A percentile compares a stretch with the other conserved stretches of the same genome.
These are phyloP conservation scores for Amanita rubescens DNA, from an alignment of 768 basidiomycete genomes.

Conservation along the genomic window DNA sequence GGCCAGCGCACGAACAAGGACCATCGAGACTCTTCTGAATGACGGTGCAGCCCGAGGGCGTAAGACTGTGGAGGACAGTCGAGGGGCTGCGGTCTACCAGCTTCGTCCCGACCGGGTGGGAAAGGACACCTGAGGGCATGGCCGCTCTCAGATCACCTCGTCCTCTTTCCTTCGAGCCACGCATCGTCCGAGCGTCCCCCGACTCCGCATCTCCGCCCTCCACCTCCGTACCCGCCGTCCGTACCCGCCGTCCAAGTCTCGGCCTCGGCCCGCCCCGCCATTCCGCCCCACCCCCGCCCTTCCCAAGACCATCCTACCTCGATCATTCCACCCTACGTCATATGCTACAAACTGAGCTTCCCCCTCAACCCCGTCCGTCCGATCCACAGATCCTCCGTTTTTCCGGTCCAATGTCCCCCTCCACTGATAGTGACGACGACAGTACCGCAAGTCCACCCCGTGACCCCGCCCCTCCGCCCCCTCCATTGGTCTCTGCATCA, in stretches of 20 bases:
- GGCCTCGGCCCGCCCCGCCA: slow-evolving; percentile 16
- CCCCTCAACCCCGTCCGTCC: slow-evolving; percentile 27
- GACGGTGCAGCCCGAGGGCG: too few relatives aligned
- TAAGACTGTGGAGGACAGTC: slow-evolving; percentile 8
- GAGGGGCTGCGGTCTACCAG: slow-evolving; percentile 7
- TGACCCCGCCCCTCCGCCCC: slow-evolving; percentile 24
- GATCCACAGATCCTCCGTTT: slow-evolving; percentile 20
- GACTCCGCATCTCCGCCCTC: slow-evolving; percentile 34
- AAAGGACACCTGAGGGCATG: slow-evolving; percentile 19
- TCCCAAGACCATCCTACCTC: slow-evolving; percentile 66
- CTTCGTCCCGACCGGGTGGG: not conserved
- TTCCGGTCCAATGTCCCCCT: slow-evolving; percentile 30
- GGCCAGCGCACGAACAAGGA: not conserved
- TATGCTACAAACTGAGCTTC: slow-evolving; percentile 51
- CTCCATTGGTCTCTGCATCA: slow-evolving; percentile 23
- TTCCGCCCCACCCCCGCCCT: slow-evolving; percentile 30
- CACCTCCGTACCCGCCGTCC: slow-evolving; percentile 24
- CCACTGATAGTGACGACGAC: slow-evolving; percentile 64
- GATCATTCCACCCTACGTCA: slow-evolving; percentile 71
- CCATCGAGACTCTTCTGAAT: slow-evolving; percentile 11
- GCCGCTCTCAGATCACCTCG: slow-evolving; percentile 22
- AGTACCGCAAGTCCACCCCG: slow-evolving; percentile 44
- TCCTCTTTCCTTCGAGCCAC: slow-evolving; percentile 46
- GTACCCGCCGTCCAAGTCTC: slow-evolving; percentile 1
- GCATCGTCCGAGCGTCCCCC: slow-evolving; percentile 53